Base-by-base conservation (phyloP, 352 stramenopile genomes). In the Phytophthora pseudosyringae region DNA sequence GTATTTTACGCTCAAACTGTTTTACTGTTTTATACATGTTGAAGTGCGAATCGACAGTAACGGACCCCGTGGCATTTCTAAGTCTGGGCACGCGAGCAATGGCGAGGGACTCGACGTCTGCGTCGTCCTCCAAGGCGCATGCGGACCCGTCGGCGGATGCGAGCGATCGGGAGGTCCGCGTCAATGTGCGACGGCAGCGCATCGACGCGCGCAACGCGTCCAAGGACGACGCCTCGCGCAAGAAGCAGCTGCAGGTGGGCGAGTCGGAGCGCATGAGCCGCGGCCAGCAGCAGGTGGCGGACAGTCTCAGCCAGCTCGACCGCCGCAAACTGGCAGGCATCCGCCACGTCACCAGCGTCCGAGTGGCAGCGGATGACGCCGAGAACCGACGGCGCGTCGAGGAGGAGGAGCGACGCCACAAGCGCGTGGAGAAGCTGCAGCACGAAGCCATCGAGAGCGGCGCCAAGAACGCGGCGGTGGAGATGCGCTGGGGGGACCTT, bases 401-500 rank as follows among this genome's bases (percentile, higher is more conserved):
- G 8, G 95, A 98, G 63, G 95, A 98, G 45, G 81, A 97, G 47
- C 83, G 85, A 10, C 88, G 91, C 4, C 90, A 97, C 56, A 73
- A 76, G 47, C 88, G 91, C 25, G 82, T 97, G 13, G 85, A 87
- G 62, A 82, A 81, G 47, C 69, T 98, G 13, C 94, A 98, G 67
- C 91, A 98, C 52, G 95, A 98, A 68, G 90, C 94, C 10, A 83
- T 98, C 21, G 75, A 80, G 3, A 97, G 80, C 26, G 89, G 89
- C 11, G 88, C 97, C 41, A 90, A 95, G 53, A 98, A 98, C 54
- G 95, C 91, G 3, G 89, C 89, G 0, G 89, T 98, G 6, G 95
- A 98, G 73, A 98, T 98, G 91, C 81, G 88, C 12, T 97, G 91
- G 91, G 76, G 86, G 0, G 91, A 97, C 54, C 56, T 97, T 10